Conservation (phyloP, 345 rosid genomes). For the Populus euphratica region DNA sequence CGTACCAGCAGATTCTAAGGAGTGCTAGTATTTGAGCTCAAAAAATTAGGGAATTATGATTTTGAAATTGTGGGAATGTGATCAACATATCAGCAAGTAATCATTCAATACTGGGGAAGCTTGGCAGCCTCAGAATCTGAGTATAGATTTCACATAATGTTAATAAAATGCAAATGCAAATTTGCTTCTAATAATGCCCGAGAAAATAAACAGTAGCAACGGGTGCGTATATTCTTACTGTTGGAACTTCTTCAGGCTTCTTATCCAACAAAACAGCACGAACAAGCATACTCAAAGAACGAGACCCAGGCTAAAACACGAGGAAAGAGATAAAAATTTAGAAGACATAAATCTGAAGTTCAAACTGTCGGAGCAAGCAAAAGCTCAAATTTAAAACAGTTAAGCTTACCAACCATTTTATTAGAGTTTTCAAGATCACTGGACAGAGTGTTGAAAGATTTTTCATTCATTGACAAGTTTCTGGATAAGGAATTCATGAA, state of each 20-base stretch:
- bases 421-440: slow-evolving; percentile 38
- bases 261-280: slow-evolving; percentile 70
- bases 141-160: neutral
- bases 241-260: slow-evolving; percentile 78
- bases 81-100: neutral
- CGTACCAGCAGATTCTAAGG: neutral
- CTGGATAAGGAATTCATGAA: slow-evolving; percentile 62
- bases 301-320: slow-evolving; percentile 47
- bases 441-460: slow-evolving; percentile 25
- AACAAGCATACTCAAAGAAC: slow-evolving; percentile 67
- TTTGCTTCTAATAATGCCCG: neutral
- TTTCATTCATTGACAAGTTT: slow-evolving; percentile 51
- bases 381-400: slow-evolving; percentile 14
- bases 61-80: neutral
- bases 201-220: neutral
- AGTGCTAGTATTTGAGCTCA: neutral
- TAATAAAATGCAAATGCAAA: neutral
- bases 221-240: slow-evolving; percentile 39
- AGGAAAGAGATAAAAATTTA: neutral
- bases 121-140: neutral
- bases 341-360: slow-evolving; percentile 1
- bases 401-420: slow-evolving; percentile 61
- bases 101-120: neutral
- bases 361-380: slow-evolving; percentile 7
- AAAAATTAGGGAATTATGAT: neutral